Conservation (phyloP, 345 rosid genomes). For the Raphanus raphanistrum region DNA sequence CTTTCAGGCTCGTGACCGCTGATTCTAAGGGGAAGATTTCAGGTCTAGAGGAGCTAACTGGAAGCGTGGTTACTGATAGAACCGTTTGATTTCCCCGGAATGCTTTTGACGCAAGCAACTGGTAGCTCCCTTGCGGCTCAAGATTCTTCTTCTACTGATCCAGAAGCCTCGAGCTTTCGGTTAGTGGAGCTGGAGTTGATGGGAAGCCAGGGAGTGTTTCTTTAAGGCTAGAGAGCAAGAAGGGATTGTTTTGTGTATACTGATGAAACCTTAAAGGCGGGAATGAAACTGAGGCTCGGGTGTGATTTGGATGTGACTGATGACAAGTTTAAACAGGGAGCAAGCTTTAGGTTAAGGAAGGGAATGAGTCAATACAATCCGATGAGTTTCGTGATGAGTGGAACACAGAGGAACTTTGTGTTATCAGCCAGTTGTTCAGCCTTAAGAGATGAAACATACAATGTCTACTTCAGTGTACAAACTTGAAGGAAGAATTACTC, state of each 20-base stretch:
- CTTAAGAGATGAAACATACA: constrained; percentile 78
- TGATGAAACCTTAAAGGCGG: constrained; percentile 40
- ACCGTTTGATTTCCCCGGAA: constrained; percentile 80
- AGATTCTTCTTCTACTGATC: constrained; percentile 30
- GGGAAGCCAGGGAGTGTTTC: constrained; percentile 60
- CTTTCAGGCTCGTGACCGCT: constrained; percentile 58
- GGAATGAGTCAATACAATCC: constrained; percentile 67
- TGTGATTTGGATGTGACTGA: constrained; percentile 47
- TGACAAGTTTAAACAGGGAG: constrained; percentile 39
- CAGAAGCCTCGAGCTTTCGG: constrained; percentile 46
- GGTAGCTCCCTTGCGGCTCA: constrained; percentile 41
- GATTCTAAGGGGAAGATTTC: constrained; percentile 28
- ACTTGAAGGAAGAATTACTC: constrained; percentile 17
- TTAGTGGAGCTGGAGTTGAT: constrained; percentile 66
- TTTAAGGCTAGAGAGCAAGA: constrained; percentile 47
- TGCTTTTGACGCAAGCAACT: constrained; percentile 51
- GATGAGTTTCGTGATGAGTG: constrained; percentile 75
- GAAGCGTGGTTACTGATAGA: constrained; percentile 64
- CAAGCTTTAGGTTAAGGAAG: constrained; percentile 55
- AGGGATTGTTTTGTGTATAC: constrained; percentile 65
- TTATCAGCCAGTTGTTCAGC: constrained; percentile 68
- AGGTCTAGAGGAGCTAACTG: constrained; percentile 45
- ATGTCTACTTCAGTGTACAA: constrained; percentile 67
- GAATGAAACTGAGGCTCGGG: constrained; percentile 46
- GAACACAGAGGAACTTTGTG: constrained; percentile 61